Evolutionary conservation across 441 rosid species (phyloP).

Genomic region (Mallotus japonicus): DNA sequence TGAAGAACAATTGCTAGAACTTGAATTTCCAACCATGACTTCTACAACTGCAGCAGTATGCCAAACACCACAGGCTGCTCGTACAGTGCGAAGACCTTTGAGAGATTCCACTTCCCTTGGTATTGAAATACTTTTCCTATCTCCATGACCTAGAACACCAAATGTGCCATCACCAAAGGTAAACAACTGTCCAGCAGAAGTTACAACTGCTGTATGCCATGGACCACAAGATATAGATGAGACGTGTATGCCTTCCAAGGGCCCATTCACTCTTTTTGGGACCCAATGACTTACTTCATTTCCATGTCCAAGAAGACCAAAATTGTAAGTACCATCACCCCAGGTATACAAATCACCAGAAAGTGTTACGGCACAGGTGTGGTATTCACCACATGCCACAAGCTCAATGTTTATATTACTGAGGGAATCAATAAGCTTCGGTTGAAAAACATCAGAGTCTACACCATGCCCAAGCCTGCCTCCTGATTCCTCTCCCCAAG

Average conservation of each 20-base stretch:
- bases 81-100: conserved; percentile 90
- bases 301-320: conserved; percentile 95
- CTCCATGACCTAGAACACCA: conserved; percentile 94
- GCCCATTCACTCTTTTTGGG: conserved; percentile 86
- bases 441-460: conserved; percentile 81
- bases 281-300: conserved; percentile 78
- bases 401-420: conserved; percentile 76
- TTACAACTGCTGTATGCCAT: conserved; percentile 94
- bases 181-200: conserved; percentile 91
- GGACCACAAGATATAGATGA: conserved; percentile 95
- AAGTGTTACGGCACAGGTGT: conserved; percentile 91
- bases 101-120: conserved; percentile 95
- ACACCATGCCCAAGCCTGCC: conserved; percentile 99
- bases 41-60: conserved; percentile 97
- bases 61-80: conserved; percentile 98
- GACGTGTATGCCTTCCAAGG: conserved; percentile 90
- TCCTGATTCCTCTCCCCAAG: conserved; percentile 97
- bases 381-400: conserved; percentile 94
- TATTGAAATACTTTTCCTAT: conserved; percentile 62
- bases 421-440: conserved; percentile 82
- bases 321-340: conserved; percentile 85
- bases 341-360: conserved; percentile 97
- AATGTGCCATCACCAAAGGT: conserved; percentile 99
- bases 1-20: conserved; percentile 84
- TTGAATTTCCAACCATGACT: conserved; percentile 91